Percentiles rank a stretch among this genome's conserved stretches.
phyloP scores from a whole-genome alignment of 352 stramenopile species.

The Phytophthora crassamura region DNA sequence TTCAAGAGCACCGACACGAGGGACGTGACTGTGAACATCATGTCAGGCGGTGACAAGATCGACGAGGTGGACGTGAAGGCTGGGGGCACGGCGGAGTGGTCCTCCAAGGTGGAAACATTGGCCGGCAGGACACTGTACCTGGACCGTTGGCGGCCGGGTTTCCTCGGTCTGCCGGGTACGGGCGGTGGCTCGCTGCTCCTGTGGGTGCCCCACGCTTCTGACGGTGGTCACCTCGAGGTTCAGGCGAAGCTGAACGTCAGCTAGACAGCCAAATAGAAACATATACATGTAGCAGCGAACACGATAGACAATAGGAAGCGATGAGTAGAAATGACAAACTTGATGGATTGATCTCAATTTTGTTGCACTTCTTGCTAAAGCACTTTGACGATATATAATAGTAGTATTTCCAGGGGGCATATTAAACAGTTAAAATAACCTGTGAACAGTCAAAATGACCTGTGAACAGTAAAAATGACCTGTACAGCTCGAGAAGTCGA shows the following conservation, averaged over 20 bases:
- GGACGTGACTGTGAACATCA: constrained; percentile 47
- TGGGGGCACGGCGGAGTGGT: constrained; percentile 36
- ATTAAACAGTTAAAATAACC: too few relatives aligned
- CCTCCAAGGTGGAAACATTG: constrained; percentile 30
- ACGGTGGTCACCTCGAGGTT: constrained; percentile 49
- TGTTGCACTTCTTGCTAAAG: too few relatives aligned
- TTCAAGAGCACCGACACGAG: constrained; percentile 43
- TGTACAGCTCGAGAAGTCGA: too few relatives aligned
- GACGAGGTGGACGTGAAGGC: constrained; percentile 37
- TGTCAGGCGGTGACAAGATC: too few relatives aligned
- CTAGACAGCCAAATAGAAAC: constrained; percentile 20
- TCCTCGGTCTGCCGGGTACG: constrained; percentile 56
- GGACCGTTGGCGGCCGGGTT: constrained; percentile 58
- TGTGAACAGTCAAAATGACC: too few relatives aligned
- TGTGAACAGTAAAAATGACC: too few relatives aligned
- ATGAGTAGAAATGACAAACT: constrained; percentile 12
- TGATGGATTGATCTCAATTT: constrained; percentile 10
- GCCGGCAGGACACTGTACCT: constrained; percentile 65
- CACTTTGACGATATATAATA: constrained; percentile 11
- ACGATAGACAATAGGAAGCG: constrained; percentile 4
- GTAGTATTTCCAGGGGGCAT: not conserved
- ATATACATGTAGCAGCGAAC: not conserved
- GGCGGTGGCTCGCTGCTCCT: constrained; percentile 59
- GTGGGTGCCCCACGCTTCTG: constrained; percentile 47
- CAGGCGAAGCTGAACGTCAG: constrained; percentile 48